Percentiles rank a stretch among this genome's conserved stretches.
Evolutionary conservation across 2,329 filamentous ascomycete species (phyloP).

Genomic region (Xylariaceae sp.): DNA sequence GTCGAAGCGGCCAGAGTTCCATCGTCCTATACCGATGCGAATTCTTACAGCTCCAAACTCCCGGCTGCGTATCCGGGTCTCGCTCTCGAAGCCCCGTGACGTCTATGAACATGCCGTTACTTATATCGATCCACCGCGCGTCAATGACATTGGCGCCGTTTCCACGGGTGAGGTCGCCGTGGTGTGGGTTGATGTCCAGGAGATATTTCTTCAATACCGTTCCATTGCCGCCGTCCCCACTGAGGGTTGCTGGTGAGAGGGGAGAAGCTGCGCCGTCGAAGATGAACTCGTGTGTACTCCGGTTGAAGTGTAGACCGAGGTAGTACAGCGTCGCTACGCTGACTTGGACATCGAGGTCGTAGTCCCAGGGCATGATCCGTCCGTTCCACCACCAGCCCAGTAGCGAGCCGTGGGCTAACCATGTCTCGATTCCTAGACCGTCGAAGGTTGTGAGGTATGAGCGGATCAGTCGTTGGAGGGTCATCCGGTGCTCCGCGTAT

Average conservation of each 20-base stretch:
- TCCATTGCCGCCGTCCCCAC: not conserved
- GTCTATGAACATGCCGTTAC: conserved; percentile 76
- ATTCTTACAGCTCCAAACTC: conserved; percentile 77
- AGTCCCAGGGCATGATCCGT: conserved; percentile 76
- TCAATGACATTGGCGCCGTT: conserved; percentile 78
- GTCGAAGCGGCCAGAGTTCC: conserved; percentile 74
- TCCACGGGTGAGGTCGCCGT: conserved; percentile 56
- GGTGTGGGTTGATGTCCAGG: conserved; percentile 73
- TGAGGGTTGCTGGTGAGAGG: not conserved
- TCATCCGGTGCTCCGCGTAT: conserved; percentile 63
- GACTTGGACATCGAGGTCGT: conserved; percentile 79
- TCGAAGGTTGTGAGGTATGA: conserved; percentile 68
- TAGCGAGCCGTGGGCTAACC: conserved; percentile 81
- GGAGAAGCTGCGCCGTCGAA: conserved; percentile 35
- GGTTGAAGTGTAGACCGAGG: conserved; percentile 64
- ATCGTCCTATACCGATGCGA: conserved; percentile 64
- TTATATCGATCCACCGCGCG: conserved; percentile 74
- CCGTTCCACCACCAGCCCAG: conserved; percentile 89
- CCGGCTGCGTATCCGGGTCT: conserved; percentile 54
- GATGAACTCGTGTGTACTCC: conserved; percentile 58
- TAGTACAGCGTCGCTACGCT: conserved; percentile 61
- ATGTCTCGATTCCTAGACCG: conserved; percentile 67
- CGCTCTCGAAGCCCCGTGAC: conserved; percentile 74
- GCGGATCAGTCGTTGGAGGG: conserved; percentile 65
- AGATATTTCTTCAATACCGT: conserved; percentile 52